Evolutionary conservation across 139 green algal species (phyloP).

Genomic region (Chlorella sp.): DNA sequence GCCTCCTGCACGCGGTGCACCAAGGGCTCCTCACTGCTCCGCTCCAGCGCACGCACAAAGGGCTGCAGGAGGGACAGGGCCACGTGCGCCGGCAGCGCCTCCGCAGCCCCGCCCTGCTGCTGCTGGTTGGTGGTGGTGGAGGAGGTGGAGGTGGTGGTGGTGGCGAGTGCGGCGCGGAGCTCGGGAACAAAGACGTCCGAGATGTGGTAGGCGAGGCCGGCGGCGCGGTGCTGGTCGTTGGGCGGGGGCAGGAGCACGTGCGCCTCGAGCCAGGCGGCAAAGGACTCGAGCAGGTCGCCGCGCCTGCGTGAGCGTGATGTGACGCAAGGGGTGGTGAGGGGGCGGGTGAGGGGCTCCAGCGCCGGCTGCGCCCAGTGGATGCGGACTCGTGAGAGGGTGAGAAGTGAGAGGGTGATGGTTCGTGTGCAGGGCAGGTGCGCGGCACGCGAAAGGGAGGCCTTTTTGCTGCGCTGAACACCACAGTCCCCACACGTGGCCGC

Average conservation of each 20-base stretch:
- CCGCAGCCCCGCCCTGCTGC: neutral
- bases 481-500: too few species aligned
- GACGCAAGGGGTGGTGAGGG: too few species aligned
- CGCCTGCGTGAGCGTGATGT: too few species aligned
- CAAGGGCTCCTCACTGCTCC: slow-evolving; percentile 15
- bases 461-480: too few species aligned
- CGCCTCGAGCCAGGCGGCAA: slow-evolving; percentile 27
- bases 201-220: slow-evolving; percentile 67
- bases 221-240: slow-evolving; percentile 16
- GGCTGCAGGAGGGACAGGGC: slow-evolving; percentile 44
- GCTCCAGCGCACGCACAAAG: slow-evolving; percentile 32
- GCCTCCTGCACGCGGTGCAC: slow-evolving; percentile 33
- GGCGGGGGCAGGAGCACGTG: slow-evolving; percentile 36
- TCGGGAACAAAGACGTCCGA: slow-evolving; percentile 73
- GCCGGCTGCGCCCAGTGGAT: too few species aligned
- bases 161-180: slow-evolving; percentile 21
- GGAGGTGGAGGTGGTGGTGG: neutral
- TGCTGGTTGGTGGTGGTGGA: neutral
- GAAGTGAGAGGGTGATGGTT: too few species aligned
- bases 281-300: slow-evolving; percentile 17
- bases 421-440: too few species aligned
- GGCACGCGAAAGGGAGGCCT: too few species aligned
- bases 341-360: too few species aligned
- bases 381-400: too few species aligned
- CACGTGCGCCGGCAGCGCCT: neutral